Base-by-base conservation (phyloP, 257 asterid species). In the Petunia axillaris region DNA sequence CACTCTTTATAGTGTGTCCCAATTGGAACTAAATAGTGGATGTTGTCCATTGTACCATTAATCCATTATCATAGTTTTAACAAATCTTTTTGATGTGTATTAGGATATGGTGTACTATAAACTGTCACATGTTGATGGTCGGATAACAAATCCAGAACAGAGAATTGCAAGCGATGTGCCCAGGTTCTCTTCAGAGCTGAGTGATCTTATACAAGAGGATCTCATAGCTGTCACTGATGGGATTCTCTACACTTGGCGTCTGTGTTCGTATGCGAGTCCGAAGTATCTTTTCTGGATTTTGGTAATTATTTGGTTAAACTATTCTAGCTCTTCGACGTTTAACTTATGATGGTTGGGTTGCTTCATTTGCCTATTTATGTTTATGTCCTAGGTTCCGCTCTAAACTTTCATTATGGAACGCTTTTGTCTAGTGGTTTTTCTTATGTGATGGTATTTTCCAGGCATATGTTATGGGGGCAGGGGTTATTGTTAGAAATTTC, bases 51-150 rank as follows among this genome's bases (percentile, higher is more conserved):
- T 25, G 25, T 25, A 25, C 25, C 25, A 25, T 25, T 25, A 48
- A 44, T 50, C 59, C 52, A 50, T 16, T 50, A 35, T 73, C 59
- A 11, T 73, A 35, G 62, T 73, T 73, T 25, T 50, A 73, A 73
- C 77, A 50, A 50, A 35, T 73, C 62, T 73, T 73, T 73, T 5
- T 73, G 77, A 50, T 73, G 77, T 6, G 14, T 67, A 67, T 81
- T 91, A 96, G 99, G 90, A 94, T 85, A 96, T 96, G 99, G 99
- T 88, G 64, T 96, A 96, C 88, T 96, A 96, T 93, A 96, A 96
- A 85, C 82, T 96, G 83, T 92, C 99, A 76, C 99, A 96, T 86
- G 99, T 96, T 81, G 99, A 96, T 87, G 95, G 98, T 52, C 95
- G 98, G 78, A 96, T 96, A 83, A 88, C 90, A 85, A 92, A 90